Evolutionary conservation across 441 rosid genomes (phyloP).

Genomic region (Raphanus hybrid): DNA sequence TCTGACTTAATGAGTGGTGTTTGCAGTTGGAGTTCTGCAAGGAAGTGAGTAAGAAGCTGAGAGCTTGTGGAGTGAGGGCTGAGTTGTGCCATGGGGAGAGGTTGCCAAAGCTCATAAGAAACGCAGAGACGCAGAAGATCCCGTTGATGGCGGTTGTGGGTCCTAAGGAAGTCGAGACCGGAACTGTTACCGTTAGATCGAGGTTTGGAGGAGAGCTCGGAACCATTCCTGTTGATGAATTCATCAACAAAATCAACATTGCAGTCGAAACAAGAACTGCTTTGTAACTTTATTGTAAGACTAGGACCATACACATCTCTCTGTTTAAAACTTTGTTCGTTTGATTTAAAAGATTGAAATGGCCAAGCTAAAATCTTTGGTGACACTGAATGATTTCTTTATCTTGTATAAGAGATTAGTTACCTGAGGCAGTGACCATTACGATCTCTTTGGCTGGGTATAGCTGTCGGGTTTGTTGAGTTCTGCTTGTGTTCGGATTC

Average conservation of each 20-base stretch:
- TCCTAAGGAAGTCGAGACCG: conserved; percentile 79
- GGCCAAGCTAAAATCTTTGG: background rate
- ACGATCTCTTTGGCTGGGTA: background rate
- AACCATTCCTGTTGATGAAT: conserved; percentile 65
- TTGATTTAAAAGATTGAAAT: background rate
- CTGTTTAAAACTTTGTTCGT: conserved; percentile 8
- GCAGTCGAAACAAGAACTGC: conserved; percentile 57
- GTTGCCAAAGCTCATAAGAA: conserved; percentile 88
- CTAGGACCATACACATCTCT: conserved; percentile 26
- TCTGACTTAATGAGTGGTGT: conserved; percentile 18
- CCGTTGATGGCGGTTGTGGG: conserved; percentile 95
- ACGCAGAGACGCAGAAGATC: conserved; percentile 88
- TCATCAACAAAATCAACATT: conserved; percentile 59
- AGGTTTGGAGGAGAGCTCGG: conserved; percentile 86
- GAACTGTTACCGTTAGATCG: conserved; percentile 77
- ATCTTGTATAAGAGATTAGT: background rate
- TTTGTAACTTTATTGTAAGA: conserved; percentile 39
- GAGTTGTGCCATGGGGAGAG: conserved; percentile 92
- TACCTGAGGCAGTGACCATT: background rate
- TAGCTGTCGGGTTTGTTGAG: too few species aligned
- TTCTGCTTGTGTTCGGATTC: too few species aligned
- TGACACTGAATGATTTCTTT: background rate
- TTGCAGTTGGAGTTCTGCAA: conserved; percentile 73
- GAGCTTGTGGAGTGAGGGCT: conserved; percentile 63
- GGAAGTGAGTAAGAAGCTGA: conserved; percentile 61